phyloP scores from a whole-genome alignment of 768 basidiomycete species.

The Omphalotus guepiniiformis region DNA sequence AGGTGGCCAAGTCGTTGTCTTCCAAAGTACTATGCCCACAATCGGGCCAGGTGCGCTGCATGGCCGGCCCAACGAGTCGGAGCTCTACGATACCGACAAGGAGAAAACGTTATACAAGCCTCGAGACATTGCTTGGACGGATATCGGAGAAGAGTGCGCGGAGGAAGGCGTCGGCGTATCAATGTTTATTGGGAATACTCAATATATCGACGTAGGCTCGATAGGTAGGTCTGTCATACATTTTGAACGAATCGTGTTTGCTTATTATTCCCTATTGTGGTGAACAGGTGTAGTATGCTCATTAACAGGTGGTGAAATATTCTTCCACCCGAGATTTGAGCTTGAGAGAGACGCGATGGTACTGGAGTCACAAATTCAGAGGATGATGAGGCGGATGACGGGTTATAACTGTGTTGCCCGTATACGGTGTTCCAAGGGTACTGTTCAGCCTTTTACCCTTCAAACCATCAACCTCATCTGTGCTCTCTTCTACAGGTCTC shows the following conservation, averaged over 20 bases:
- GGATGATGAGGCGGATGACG: constrained; percentile 63
- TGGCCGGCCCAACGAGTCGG: constrained; percentile 53
- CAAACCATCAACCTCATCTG: constrained; percentile 3
- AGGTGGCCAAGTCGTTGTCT: constrained; percentile 77
- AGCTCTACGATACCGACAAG: constrained; percentile 78
- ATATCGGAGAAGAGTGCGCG: constrained; percentile 83
- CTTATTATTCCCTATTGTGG: background rate
- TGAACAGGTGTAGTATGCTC: constrained; percentile 56
- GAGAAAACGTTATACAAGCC: constrained; percentile 78
- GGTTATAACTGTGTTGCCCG: constrained; percentile 79
- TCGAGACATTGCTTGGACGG: constrained; percentile 74
- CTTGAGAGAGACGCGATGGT: constrained; percentile 57
- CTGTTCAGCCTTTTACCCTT: constrained; percentile 4
- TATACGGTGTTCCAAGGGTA: constrained; percentile 84
- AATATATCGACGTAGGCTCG: constrained; percentile 82
- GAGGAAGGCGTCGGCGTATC: constrained; percentile 89
- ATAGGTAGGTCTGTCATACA: constrained; percentile 55
- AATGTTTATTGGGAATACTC: constrained; percentile 78
- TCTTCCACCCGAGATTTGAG: constrained; percentile 89
- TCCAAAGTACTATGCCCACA: constrained; percentile 65
- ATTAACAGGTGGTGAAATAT: constrained; percentile 84
- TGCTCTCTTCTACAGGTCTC: constrained; percentile 60
- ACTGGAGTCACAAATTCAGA: constrained; percentile 71
- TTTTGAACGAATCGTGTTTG: background rate
- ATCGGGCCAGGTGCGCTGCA: constrained; percentile 69